phyloP scores from a whole-genome alignment of 352 stramenopile genomes.

The Globisporangium camurandrum region DNA sequence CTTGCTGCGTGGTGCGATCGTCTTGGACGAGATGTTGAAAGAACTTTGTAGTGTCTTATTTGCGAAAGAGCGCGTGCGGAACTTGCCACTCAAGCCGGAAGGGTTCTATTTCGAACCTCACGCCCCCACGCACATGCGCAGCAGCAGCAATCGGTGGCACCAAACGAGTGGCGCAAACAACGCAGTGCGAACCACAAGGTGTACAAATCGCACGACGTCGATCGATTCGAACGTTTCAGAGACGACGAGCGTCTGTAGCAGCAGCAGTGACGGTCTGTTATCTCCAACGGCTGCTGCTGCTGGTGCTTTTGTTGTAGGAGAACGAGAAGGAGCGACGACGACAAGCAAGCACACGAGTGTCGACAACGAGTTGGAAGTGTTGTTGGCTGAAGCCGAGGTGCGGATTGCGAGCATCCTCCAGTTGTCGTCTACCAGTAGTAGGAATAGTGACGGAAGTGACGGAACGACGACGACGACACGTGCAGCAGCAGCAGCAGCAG shows the following conservation, averaged over 20 bases:
- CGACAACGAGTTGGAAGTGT: conserved; percentile 56
- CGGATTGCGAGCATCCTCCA: conserved; percentile 44
- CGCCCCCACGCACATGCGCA: no score
- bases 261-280: conserved; percentile 7
- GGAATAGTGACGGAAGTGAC: no score
- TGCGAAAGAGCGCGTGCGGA: conserved; percentile 61
- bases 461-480: no score
- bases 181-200: no score
- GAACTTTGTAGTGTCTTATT: conserved; percentile 80
- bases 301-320: not conserved
- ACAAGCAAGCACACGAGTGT: conserved; percentile 32
- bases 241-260: no score
- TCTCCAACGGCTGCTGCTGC: not conserved
- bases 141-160: no score
- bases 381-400: conserved; percentile 64
- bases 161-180: no score
- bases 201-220: conserved; percentile 16
- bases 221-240: conserved; percentile 38
- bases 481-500: not conserved
- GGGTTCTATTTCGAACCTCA: conserved; percentile 76
- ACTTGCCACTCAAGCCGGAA: conserved; percentile 69
- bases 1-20: conserved; percentile 63
- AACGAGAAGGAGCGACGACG: no score
- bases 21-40: conserved; percentile 82
- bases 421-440: no score